Evolutionary conservation across 805 yeast species (phyloP).

Genomic region (Ascoidea asiatica): DNA sequence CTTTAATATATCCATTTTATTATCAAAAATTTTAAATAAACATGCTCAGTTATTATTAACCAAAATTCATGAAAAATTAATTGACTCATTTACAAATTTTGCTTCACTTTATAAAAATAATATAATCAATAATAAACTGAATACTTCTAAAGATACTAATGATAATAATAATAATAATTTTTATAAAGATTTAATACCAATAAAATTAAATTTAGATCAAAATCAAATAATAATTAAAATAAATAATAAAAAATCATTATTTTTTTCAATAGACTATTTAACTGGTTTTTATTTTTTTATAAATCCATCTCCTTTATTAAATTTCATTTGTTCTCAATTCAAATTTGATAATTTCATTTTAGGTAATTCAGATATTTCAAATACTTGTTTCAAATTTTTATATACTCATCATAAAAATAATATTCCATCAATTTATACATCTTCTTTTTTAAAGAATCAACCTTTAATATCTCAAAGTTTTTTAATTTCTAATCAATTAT

Average conservation of each 20-base stretch:
- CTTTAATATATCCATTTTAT: conserved; percentile 7
- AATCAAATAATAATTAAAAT: conserved; percentile 3
- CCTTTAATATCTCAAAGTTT: neutral
- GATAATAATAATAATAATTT: neutral
- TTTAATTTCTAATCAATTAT: conserved; percentile 5
- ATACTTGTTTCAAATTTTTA: neutral
- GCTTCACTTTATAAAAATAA: neutral
- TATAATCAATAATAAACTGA: neutral
- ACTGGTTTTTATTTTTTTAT: conserved; percentile 8
- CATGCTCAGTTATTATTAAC: conserved; percentile 5
- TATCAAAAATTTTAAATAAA: conserved; percentile 5
- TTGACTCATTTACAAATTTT: neutral
- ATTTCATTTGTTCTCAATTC: conserved; percentile 7
- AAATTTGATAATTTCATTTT: conserved; percentile 7
- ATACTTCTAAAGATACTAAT: neutral
- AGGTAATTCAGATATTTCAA: neutral
- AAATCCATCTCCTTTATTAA: conserved; percentile 11
- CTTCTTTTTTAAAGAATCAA: no score
- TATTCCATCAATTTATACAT: neutral
- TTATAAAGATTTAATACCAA: neutral
- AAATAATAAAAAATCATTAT: conserved; percentile 4
- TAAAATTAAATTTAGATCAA: conserved; percentile 3
- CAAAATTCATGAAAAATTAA: conserved; percentile 1
- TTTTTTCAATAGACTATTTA: conserved; percentile 7
- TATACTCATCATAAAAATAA: neutral